Base-by-base conservation (phyloP, 176 grass and related monocot species). In the Aegilops speltoides region DNA sequence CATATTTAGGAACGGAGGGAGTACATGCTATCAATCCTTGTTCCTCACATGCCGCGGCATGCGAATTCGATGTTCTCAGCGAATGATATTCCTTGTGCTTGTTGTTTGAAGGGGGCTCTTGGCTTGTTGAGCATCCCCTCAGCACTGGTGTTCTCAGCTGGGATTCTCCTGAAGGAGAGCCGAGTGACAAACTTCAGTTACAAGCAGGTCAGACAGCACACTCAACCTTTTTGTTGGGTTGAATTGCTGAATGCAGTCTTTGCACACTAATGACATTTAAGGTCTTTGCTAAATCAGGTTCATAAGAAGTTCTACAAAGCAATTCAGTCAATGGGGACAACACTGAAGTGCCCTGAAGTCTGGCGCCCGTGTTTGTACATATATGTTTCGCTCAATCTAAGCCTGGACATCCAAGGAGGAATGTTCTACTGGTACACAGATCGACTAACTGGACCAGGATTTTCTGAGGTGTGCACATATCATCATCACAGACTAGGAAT, bases 381-480 rank as follows among this genome's bases (percentile, higher is more conserved):
- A 73, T 94, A 86, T 62, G 20, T 87, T 40, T 96, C 92, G 34
- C 82, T 94, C 61, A 86, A 69, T 75, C 45, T 98, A 81, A 96
- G 90, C 84, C 76, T 98, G 45, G 90, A 96, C 88, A 90, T 98
- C 77, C 92, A 95, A 64, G 93, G 88, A 79, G 97, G 97, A 65
- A 96, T 98, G 97, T 98, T 98, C 79, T 98, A 96, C 26, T 98
- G 97, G 97, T 91, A 93, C 73, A 94, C 91, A 11, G 90, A 96
- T 48, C 43, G 43, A 77, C 83, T 68, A 22, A 70, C 24, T 37
- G 97, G 94, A 62, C 92, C 90, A 31, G 76, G 63, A 20, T 96
- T 98, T 82, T 98, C 96, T 25, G 93, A 98, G 96, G 94, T 98
- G 91, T 64, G 67, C 65, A 17, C 15, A 10, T 78, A 65, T 73